Conservation (phyloP, 1,139 yeast species). For the Protomyces inundatus region DNA sequence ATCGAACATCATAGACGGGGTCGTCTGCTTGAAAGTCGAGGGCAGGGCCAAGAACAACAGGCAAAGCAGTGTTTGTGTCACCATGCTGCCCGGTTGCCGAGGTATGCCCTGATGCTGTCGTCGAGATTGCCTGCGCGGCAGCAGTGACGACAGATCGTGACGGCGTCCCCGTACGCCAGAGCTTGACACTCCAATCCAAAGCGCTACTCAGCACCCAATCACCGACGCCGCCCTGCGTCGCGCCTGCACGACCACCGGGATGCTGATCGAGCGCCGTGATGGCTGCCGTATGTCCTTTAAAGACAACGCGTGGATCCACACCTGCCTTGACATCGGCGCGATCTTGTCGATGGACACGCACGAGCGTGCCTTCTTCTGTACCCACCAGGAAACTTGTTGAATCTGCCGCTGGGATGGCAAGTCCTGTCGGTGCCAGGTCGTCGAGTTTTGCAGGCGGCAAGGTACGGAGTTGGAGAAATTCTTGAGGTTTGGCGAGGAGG, state of each 20-base stretch:
- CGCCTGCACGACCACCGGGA: conserved; percentile 30
- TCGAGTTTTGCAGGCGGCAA: conserved; percentile 34
- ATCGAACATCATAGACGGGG: conserved; percentile 44
- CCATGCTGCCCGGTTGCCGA: background rate
- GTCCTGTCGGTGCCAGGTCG: conserved; percentile 29
- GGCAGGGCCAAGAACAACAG: conserved; percentile 31
- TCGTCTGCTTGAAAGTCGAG: conserved; percentile 41
- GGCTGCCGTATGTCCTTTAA: conserved; percentile 41
- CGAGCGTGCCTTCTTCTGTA: conserved; percentile 48
- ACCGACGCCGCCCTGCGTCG: conserved; percentile 30
- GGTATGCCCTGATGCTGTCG: background rate
- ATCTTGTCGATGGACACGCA: conserved; percentile 43
- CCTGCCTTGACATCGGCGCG: conserved; percentile 40
- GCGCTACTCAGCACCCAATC: conserved; percentile 41
- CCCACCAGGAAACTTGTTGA: conserved; percentile 45
- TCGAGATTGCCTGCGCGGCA: background rate
- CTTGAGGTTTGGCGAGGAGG: conserved; percentile 43
- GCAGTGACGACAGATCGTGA: background rate
- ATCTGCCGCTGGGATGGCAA: conserved; percentile 39
- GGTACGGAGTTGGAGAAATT: conserved; percentile 18
- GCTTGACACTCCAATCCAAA: conserved; percentile 44
- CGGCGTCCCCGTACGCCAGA: conserved; percentile 39
- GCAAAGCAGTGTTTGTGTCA: background rate
- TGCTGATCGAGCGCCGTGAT: conserved; percentile 40
- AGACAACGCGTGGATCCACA: conserved; percentile 36